Evolutionary conservation across 768 basidiomycete species (phyloP).

Genomic region (Mycena indigotica): DNA sequence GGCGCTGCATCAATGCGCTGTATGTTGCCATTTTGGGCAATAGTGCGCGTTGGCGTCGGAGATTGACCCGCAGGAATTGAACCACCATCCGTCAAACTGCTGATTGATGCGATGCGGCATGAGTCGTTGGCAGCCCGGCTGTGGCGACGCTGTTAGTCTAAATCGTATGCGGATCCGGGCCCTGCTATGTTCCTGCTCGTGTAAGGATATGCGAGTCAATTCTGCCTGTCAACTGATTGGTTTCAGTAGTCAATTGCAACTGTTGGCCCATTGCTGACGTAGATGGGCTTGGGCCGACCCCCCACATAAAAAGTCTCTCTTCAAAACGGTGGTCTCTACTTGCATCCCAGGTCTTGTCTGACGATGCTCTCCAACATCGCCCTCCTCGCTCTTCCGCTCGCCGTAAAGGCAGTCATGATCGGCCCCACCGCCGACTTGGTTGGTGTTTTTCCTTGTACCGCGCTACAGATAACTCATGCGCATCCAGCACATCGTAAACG

Average conservation of each 20-base stretch:
- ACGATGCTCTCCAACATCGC: not conserved
- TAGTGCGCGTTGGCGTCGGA: too few species aligned
- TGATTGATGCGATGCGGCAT: too few species aligned
- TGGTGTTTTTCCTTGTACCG: not conserved
- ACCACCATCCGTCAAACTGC: too few species aligned
- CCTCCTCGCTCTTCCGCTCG: not conserved
- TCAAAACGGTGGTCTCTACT: not conserved
- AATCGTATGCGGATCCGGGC: too few species aligned
- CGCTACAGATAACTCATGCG: not conserved
- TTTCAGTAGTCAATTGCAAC: not conserved
- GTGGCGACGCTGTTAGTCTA: too few species aligned
- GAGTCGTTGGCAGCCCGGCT: too few species aligned
- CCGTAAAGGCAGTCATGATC: not conserved
- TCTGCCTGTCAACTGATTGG: not conserved
- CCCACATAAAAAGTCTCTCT: not conserved
- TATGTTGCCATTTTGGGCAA: too few species aligned
- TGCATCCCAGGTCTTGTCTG: not conserved
- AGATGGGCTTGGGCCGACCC: not conserved
- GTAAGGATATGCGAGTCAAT: too few species aligned
- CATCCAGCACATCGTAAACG: slow-evolving; percentile 32
- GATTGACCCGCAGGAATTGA: too few species aligned
- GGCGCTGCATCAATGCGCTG: too few species aligned
- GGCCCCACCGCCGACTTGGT: not conserved
- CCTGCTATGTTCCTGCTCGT: too few species aligned
- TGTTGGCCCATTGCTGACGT: not conserved